A percentile compares a stretch with the other conserved stretches of the same genome.
phyloP scores from a whole-genome alignment of 495 filamentous ascomycete species.

The Aspergillus heteromorphus region DNA sequence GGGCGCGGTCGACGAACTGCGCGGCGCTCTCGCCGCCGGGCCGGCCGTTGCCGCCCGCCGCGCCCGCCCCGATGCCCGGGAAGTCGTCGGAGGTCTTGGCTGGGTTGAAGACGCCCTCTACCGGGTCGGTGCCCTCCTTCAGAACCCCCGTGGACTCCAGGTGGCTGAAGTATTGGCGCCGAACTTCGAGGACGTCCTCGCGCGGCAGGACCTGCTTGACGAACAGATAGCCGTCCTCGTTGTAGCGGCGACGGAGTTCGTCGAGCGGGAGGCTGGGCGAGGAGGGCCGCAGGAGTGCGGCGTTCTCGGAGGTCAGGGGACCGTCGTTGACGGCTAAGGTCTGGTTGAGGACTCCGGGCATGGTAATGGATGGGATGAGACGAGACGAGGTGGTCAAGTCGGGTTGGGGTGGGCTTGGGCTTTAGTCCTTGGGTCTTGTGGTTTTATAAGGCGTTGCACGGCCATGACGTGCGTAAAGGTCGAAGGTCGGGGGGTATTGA shows the following conservation, averaged over 20 bases:
- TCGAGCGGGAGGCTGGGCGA: constrained; percentile 31
- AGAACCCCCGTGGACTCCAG: constrained; percentile 52
- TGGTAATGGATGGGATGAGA: constrained; percentile 9
- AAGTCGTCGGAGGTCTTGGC: constrained; percentile 41
- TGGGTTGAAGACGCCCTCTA: constrained; percentile 49
- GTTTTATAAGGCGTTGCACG: background rate
- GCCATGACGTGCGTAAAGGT: background rate
- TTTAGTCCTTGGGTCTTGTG: too few relatives aligned
- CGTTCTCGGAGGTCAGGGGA: constrained; percentile 41
- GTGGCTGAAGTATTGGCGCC: constrained; percentile 53
- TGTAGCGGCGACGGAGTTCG: constrained; percentile 45
- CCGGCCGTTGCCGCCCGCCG: constrained; percentile 42
- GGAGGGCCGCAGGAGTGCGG: constrained; percentile 40
- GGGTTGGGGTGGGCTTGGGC: too few relatives aligned
- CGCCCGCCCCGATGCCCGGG: constrained; percentile 54
- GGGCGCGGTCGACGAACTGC: constrained; percentile 49
- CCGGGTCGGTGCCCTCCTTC: constrained; percentile 35
- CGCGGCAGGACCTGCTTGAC: constrained; percentile 55
- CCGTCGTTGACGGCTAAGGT: constrained; percentile 49
- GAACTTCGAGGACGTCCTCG: constrained; percentile 49
- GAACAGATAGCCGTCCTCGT: constrained; percentile 57
- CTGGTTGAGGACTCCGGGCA: constrained; percentile 27
- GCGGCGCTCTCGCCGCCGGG: constrained; percentile 40
- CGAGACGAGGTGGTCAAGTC: background rate
- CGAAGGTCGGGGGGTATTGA: background rate